Conservation (phyloP, 768 basidiomycete genomes). For the Naematelia encephala region DNA sequence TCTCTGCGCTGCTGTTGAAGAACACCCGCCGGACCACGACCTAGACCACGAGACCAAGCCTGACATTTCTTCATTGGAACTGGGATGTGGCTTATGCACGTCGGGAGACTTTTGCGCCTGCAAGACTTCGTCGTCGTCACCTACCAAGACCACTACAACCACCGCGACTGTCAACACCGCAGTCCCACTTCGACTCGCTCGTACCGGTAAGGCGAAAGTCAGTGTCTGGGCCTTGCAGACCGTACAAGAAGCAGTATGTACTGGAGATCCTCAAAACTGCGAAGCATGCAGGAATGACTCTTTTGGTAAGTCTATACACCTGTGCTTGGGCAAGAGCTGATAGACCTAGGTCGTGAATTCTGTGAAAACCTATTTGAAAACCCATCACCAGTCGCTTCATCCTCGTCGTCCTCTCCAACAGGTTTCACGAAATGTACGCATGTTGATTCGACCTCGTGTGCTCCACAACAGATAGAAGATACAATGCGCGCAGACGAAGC, state of each 20-base stretch:
- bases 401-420: conserved; percentile 9
- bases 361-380: conserved; percentile 30
- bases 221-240: conserved; percentile 30
- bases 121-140: background rate
- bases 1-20: conserved; percentile 33
- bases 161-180: conserved; percentile 7
- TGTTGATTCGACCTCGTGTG: conserved; percentile 22
- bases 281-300: conserved; percentile 41
- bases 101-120: conserved; percentile 39
- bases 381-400: conserved; percentile 9
- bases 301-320: conserved; percentile 32
- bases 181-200: conserved; percentile 24
- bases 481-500: conserved; percentile 45
- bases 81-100: conserved; percentile 35
- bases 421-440: conserved; percentile 32
- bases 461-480: conserved; percentile 6
- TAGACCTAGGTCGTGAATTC: conserved; percentile 38
- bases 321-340: background rate
- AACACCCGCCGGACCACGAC: conserved; percentile 16
- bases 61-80: background rate
- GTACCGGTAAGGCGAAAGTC: conserved; percentile 10
- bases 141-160: conserved; percentile 6
- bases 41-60: conserved; percentile 5
- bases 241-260: conserved; percentile 34
- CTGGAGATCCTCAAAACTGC: conserved; percentile 44